phyloP scores from a whole-genome alignment of 2,329 filamentous ascomycete species.

The Diaporthe vexans region DNA sequence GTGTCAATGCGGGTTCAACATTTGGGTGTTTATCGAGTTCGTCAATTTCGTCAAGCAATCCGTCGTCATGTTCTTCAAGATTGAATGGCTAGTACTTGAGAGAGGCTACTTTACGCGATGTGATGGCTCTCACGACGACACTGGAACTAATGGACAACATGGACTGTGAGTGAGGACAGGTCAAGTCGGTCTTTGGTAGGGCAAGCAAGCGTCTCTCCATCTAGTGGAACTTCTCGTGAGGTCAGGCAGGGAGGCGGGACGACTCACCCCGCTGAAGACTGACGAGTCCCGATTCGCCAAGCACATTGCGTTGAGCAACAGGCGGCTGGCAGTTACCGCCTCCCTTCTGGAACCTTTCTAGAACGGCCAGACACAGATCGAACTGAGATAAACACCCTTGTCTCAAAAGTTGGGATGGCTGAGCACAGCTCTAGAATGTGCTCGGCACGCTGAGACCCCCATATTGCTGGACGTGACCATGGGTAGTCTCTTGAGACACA shows the following conservation, averaged over 20 bases:
- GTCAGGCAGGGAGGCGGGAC: slow-evolving; percentile 6
- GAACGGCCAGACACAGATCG: slow-evolving; percentile 22
- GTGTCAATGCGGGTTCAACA: slow-evolving; percentile 22
- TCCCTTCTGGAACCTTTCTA: slow-evolving; percentile 23
- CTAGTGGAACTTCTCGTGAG: not conserved
- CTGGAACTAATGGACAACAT: not conserved
- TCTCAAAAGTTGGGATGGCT: slow-evolving; percentile 9
- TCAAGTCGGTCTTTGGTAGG: not conserved
- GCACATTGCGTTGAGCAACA: not conserved
- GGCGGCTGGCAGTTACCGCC: not conserved
- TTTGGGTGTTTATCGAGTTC: not conserved
- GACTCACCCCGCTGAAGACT: not conserved
- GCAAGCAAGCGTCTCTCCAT: not conserved
- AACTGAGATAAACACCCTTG: slow-evolving; percentile 16
- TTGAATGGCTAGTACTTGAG: not conserved
- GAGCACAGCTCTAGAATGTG: not conserved
- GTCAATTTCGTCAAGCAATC: not conserved
- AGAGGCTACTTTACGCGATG: too few species aligned
- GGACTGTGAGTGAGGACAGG: not conserved
- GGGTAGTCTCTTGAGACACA: slow-evolving; percentile 21
- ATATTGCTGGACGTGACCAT: not conserved
- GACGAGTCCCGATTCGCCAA: slow-evolving; percentile 3
- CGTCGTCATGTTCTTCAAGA: not conserved
- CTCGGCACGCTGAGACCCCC: not conserved
- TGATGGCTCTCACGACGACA: not conserved